Base-by-base conservation (phyloP, 768 basidiomycete genomes). In the Xanthoconium purpureum region DNA sequence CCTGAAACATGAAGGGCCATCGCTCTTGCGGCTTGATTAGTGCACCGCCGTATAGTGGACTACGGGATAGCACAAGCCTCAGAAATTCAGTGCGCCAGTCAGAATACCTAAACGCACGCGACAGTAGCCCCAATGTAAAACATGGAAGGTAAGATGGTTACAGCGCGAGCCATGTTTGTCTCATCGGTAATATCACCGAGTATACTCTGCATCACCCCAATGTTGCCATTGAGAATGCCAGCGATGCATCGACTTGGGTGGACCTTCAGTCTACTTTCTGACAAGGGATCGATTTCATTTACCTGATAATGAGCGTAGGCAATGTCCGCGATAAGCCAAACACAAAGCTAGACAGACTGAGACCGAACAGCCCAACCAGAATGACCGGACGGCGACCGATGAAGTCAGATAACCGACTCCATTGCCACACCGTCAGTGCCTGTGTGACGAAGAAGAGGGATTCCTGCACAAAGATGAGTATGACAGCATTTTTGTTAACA, bases 301-400 rank as follows among this genome's bases (percentile, higher is more conserved):
- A 80, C 84, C 84, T 85, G 55, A 83, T 61, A 20, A 87, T 79
- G 49, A 87, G 66, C 20, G 70, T 71, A 67, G 70, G 75, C 57
- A 86, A 78, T 10, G 82, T 82, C 33, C 75, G 75, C 5, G 85
- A 85, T 46, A 87, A 66, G 9, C 87, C 87, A 69, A 88, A 88
- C 33, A 71, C 75, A 8, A 84, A 54, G 71, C 83, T 85, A 1
- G 84, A 85, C 0, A 77, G 43, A 4, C 75, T 72, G 12, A 76
- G 69, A 17, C 84, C 85, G 6, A 81, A 65, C 18, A 87, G 65
- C 4, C 85, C 84, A 11, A 78, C 65, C 15, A 85, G 64, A 20
- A 86, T 64, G 24, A 87, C 75, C 12, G 85, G 85, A 56, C 84
- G 83, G 30, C 85, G 80, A 7, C 85, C 85, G 15, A 84, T 65